Percentiles rank a stretch among this genome's conserved stretches.
These are phyloP conservation scores for Lachnellula cervina DNA, from an alignment of 2,329 filamentous ascomycete species.

Conservation along the genomic window DNA sequence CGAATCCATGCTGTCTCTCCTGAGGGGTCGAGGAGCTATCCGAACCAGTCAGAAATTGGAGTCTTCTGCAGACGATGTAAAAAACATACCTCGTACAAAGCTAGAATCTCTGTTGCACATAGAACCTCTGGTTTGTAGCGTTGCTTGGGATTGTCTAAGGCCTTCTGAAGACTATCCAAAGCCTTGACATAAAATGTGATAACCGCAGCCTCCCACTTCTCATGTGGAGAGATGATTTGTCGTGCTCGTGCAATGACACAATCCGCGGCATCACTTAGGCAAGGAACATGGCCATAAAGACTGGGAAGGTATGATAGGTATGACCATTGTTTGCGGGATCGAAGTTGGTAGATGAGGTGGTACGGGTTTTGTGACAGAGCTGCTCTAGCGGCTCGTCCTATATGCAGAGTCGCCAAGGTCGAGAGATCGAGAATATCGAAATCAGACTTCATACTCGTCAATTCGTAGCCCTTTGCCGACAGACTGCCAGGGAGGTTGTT, in stretches of 20 bases:
- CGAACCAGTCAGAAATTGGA: conserved; percentile 4
- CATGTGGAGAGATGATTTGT: conserved; percentile 19
- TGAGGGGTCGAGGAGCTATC: conserved; percentile 31
- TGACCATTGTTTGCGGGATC: conserved; percentile 23
- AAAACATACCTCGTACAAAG: conserved; percentile 22
- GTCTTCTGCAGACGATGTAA: conserved; percentile 15
- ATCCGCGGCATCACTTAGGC: conserved; percentile 24
- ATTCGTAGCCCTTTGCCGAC: conserved; percentile 24
- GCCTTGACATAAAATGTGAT: conserved; percentile 22
- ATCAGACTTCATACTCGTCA: conserved; percentile 22
- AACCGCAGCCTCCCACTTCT: conserved; percentile 15
- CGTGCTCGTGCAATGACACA: conserved; percentile 27
- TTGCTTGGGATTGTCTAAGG: conserved; percentile 20
- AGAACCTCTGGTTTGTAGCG: conserved; percentile 23
- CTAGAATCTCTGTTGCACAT: conserved; percentile 24
- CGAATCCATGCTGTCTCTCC: conserved; percentile 30
- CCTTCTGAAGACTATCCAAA: conserved; percentile 20
- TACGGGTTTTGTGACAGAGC: conserved; percentile 20
- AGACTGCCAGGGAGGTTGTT: conserved; percentile 6
- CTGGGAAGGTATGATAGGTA: conserved; percentile 27
- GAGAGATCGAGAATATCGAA: conserved; percentile 28
- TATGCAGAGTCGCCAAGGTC: conserved; percentile 25
- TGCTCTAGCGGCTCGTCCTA: conserved; percentile 23
- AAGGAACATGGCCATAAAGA: conserved; percentile 22
- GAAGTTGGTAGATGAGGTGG: conserved; percentile 22